Conservation (phyloP, 2,329 filamentous ascomycete genomes). For the Neofusicoccum sp. region DNA sequence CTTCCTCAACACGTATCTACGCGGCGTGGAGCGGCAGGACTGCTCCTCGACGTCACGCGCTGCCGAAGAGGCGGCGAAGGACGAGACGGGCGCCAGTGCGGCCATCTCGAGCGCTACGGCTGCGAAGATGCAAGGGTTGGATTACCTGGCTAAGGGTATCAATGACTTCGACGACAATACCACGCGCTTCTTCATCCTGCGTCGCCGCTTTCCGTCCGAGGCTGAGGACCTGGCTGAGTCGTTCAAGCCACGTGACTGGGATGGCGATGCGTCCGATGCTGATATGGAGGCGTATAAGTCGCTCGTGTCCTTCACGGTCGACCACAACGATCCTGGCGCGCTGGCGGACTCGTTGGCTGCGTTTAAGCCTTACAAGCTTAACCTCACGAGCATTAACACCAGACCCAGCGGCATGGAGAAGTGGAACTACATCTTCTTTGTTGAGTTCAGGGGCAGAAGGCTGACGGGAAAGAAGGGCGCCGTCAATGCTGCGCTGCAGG, state of each 20-base stretch:
- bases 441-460: constrained; percentile 75
- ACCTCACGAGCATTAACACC: constrained; percentile 88
- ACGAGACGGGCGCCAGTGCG: constrained; percentile 62
- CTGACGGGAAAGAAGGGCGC: constrained; percentile 53
- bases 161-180: constrained; percentile 74
- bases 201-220: constrained; percentile 26
- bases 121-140: constrained; percentile 64
- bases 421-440: constrained; percentile 94
- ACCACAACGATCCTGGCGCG: constrained; percentile 75
- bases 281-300: constrained; percentile 55
- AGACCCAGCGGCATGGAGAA: constrained; percentile 70
- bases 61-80: constrained; percentile 68
- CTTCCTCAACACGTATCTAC: constrained; percentile 70
- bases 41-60: constrained; percentile 82
- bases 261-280: constrained; percentile 10
- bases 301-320: constrained; percentile 78
- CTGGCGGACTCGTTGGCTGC: constrained; percentile 76
- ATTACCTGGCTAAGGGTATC: constrained; percentile 67
- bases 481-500: constrained; percentile 61
- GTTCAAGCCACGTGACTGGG: constrained; percentile 5
- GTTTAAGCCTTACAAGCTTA: constrained; percentile 70
- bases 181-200: constrained; percentile 74
- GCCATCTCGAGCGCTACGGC: constrained; percentile 78
- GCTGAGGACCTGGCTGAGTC: not conserved
- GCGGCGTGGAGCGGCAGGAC: constrained; percentile 75